These are phyloP conservation scores for Physcia stellaris DNA, from an alignment of 495 filamentous ascomycete genomes.

Conservation along the genomic window DNA sequence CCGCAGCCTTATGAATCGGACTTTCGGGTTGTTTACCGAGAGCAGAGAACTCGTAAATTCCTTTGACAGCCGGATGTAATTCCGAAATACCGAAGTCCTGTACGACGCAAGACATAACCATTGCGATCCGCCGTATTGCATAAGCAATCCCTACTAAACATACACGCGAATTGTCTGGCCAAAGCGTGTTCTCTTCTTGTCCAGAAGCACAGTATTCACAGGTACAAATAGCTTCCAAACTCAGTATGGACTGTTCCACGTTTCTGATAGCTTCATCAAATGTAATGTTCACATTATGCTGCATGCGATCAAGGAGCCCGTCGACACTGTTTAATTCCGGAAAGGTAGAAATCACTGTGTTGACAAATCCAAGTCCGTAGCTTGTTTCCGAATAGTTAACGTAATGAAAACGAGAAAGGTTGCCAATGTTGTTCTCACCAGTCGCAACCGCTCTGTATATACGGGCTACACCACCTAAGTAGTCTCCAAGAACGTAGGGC, in stretches of 20 bases:
- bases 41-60: no score
- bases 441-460: neutral
- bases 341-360: constrained; percentile 1
- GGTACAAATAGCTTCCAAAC: neutral
- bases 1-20: no score
- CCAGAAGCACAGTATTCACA: neutral
- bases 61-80: no score
- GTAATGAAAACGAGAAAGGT: no score
- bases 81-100: no score
- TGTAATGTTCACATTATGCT: neutral
- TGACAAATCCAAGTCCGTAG: constrained; percentile 1
- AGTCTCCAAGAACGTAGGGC: neutral
- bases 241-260: constrained; percentile 2
- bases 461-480: constrained; percentile 1
- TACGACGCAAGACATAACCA: no score
- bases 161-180: no score
- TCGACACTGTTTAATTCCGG: neutral
- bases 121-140: no score
- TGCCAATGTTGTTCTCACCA: neutral
- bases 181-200: no score
- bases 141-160: no score
- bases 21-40: no score
- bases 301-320: neutral
- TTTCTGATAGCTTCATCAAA: constrained; percentile 1
- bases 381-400: constrained; percentile 1